phyloP scores from a whole-genome alignment of 192 early-diverging fungal genomes.

The Rhizophagus prolifer region DNA sequence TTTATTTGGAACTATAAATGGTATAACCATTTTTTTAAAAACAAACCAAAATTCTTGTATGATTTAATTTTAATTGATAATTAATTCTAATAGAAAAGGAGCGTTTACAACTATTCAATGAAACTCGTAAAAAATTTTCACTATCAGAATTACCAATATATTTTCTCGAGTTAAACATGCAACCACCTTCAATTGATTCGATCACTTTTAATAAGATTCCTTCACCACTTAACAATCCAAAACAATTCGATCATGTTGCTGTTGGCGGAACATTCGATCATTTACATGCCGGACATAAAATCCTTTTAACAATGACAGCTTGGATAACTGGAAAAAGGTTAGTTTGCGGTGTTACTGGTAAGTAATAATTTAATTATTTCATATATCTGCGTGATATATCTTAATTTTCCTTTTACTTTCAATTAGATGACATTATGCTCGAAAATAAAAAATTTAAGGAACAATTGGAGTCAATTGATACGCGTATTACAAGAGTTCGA shows the following conservation, averaged over 20 bases:
- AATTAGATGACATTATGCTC: constrained; percentile 61
- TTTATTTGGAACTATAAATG: constrained; percentile 41
- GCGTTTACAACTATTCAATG: constrained; percentile 10
- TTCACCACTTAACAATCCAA: background rate
- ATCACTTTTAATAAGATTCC: background rate
- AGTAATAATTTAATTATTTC: background rate
- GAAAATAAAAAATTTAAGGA: constrained; percentile 69
- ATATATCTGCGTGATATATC: background rate
- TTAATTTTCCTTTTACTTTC: constrained; percentile 16
- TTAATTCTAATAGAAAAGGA: background rate
- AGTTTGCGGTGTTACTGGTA: constrained; percentile 78
- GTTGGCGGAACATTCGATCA: constrained; percentile 98
- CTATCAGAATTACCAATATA: constrained; percentile 13
- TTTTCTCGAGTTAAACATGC: background rate
- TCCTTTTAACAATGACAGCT: constrained; percentile 80
- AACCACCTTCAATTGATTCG: too few relatives aligned
- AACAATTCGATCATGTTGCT: constrained; percentile 54
- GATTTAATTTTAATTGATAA: background rate
- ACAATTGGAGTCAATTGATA: constrained; percentile 63
- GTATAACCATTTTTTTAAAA: constrained; percentile 32
- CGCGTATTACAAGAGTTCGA: constrained; percentile 58
- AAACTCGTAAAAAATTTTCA: constrained; percentile 6
- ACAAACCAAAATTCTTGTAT: background rate
- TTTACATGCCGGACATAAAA: constrained; percentile 93
- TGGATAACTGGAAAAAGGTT: constrained; percentile 63